Base-by-base conservation (phyloP, 768 basidiomycete species). In the Pluteus cervinus region DNA sequence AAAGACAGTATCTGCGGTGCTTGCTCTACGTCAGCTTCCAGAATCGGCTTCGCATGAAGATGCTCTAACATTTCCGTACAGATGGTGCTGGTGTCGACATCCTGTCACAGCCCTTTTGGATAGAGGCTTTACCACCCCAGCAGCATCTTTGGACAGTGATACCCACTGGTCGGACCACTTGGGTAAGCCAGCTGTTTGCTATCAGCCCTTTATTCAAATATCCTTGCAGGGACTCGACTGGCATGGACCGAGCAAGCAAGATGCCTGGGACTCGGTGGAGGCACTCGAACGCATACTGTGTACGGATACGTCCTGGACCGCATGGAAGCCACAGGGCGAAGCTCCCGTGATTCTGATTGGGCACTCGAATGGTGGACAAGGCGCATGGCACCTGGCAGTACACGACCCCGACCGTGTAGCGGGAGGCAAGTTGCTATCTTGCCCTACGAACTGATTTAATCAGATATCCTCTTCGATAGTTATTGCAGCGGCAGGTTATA, bases 291-390 rank as follows among this genome's bases (percentile, higher is more conserved):
- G 21, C 3, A 71, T 87, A 25, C 50, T 84, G 4, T 45, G 58
- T 5, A 37, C 39, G 4, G 55, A 54, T 11, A 35, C 48, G 16
- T 29, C 54, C 3, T 75, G 73, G 75, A 48, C 55, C 38, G 25
- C 50, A 11, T 74, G 73, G 66, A 46, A 41, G 12, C 65, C 75
- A 29, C 42, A 50, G 21, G 10, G 48, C 0, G 45, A 63, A 20
- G 65, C 69, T 3, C 65, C 63, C 20, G 73, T 78, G 6, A 61
- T 83, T n/a, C 51, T 91, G n/a, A 63, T 91, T 23, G 91, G 92
- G 0, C 91, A 96, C 54, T 93, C 90, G 3, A 96, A 96, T 55
- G 91, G 91, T 20, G 91, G 90, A 9, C 92, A 93, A 57, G 91
- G 91, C 0, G 68, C 81, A 2, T 91, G 88, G 86, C 81, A 89